Base-by-base conservation (phyloP, 192 early-diverging fungal species). In the Funneliformis mosseae region DNA sequence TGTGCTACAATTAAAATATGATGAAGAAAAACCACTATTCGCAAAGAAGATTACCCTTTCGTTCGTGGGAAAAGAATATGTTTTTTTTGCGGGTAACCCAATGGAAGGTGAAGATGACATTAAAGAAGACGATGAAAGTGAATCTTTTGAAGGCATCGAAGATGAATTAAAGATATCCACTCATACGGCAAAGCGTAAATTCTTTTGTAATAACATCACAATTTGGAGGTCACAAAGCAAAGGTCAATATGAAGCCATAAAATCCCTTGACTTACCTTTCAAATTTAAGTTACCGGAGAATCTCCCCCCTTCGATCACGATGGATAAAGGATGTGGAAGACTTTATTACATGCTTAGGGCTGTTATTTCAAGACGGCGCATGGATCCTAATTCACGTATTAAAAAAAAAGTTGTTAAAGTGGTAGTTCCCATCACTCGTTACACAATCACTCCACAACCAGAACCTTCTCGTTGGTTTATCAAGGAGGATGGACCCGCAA, bases 151-250 rank as follows among this genome's bases (percentile, higher is more conserved):
- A 27, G 8, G 23, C n/a, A n/a, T n/a, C 18, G 23, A 28, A 3
- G 46, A 50, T 12, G 14, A 5, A 23, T 21, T 12, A 41, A 18
- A 9, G 6, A 28, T 25, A 14, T 38, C 46, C 2, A 55, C 50
- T n/a, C 21, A 61, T 60, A 39, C 12, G 8, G 74, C 74, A 11
- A 61, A 76, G 4, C 43, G 48, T 9, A 33, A 59, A 38, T 39
- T 76, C n/a, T 55, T 55, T 39, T 6, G 8, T 55, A n/a, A 14
- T 21, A 8, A 27, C 21, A 23, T 38, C 39, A 25, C 6, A 9
- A 46, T 76, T 41, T 76, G 74, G 74, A 55, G 33, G 9, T 74
- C 72, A 39, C 42, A 74, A 50, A 74, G 46, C 50, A 74, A 74
- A 50, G 46, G 72, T 76, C 23, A 23, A 39, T 78, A 67, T n/a